Evolutionary conservation across 768 basidiomycete species (phyloP), one percentile per base, ranked within the genome.

Genomic region (Panaeolus cyanescens): DNA sequence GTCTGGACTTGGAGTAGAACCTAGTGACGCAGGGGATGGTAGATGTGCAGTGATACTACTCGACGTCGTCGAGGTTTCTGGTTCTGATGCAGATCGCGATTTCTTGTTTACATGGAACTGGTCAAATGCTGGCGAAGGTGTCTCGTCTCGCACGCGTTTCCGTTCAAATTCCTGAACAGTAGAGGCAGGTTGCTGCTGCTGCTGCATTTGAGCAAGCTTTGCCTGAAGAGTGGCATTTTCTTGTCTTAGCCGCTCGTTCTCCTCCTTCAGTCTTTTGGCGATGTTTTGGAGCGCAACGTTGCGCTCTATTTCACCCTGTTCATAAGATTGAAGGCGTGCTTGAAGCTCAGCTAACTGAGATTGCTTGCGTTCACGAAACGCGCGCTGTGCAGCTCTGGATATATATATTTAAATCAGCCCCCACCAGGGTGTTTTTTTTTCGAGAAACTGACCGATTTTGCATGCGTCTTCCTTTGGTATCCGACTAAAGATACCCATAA

Each of bases 281-380:
- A 92, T 84, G 57, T 82, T 86, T 74, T 95, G 93, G 20, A 95
- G 78, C 50, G 91, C 91, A 55, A 95, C 85, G 68, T 91, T 93
- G 59, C 92, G 87, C 71, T 95, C 91, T 28, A 93, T 87, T 71
- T 95, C 93, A n/a, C 93, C 93, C 70, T 92, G 91, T 71, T 95
- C 93, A 67, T 93, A 95, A 19, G 85, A 85, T 63, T 91, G 88
- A 55, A 95, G 80, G 53, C 92, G 90, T 55, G 92, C 89, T 74
- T 95, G 93, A 33, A 95, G 83, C 64, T 94, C 93, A 8, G 91
- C 87, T 33, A 95, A 88, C 68, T 94, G 93, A 4, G 90, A 87
- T 71, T 95, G 92, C 75, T 92, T 95, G 62, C 93, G 85, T 70
- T 95, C 93, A 54, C 93, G 85, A 74, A 95, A 95, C 12, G 93